Percentiles rank a stretch among this genome's conserved stretches.
These are phyloP conservation scores for Pythium inflatum DNA, from an alignment of 352 stramenopile species.

Conservation along the genomic window DNA sequence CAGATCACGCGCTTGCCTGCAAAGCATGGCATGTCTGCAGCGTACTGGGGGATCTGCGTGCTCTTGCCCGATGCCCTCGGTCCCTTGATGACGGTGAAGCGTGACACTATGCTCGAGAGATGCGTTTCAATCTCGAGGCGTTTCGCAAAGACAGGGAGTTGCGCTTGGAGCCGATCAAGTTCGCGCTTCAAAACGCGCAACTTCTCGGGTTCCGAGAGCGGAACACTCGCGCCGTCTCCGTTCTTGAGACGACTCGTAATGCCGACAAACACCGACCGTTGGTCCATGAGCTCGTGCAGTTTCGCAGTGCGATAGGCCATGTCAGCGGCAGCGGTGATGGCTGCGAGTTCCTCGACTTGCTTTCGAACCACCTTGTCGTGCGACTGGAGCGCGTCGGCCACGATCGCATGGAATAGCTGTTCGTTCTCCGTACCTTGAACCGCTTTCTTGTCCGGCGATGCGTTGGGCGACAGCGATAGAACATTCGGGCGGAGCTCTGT, in stretches of 20 bases:
- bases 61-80: slow-evolving; percentile 36
- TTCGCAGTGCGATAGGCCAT: slow-evolving; percentile 14
- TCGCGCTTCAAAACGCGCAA: slow-evolving; percentile 26
- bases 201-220: not conserved
- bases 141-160: slow-evolving; percentile 31
- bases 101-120: not conserved
- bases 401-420: not conserved
- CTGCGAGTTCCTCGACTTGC: slow-evolving; percentile 6
- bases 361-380: slow-evolving; percentile 21
- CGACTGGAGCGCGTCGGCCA: not conserved
- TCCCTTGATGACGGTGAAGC: slow-evolving; percentile 35
- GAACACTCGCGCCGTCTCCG: not conserved
- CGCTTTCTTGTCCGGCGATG: slow-evolving; percentile 6
- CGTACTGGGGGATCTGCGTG: slow-evolving; percentile 37
- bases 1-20: slow-evolving; percentile 33
- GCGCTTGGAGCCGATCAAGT: slow-evolving; percentile 23
- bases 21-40: slow-evolving; percentile 27
- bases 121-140: slow-evolving; percentile 31
- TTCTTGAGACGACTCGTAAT: slow-evolving; percentile 5
- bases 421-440: not conserved
- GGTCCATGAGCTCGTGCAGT: slow-evolving; percentile 24
- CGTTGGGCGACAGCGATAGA: not conserved
- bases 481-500: too few species aligned
- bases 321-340: slow-evolving; percentile 7
- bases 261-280: slow-evolving; percentile 27